Base-by-base conservation (phyloP, 225 moss, liverwort and hornwort species). In the Neckera pumila region DNA sequence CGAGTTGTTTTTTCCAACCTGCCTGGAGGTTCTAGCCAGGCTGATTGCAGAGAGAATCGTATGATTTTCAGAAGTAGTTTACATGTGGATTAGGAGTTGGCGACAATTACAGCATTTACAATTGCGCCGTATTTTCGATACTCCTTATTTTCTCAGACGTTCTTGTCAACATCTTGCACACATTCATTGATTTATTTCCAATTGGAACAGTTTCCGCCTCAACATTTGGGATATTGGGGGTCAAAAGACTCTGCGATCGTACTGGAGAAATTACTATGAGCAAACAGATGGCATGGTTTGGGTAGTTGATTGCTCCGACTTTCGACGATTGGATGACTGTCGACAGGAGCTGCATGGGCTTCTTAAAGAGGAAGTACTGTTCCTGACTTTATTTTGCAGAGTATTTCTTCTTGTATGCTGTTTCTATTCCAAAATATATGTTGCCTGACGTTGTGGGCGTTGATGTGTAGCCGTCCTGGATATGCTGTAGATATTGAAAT, bases 141-240 rank as follows among this genome's bases (percentile, higher is more conserved):
- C 38, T 61, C 54, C 42, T 73, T 59, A 59, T 62, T 42, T 71
- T 57, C 80, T 57, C 80, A 80, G 75, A 71, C 33, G 62, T 81
- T 62, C 73, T 84, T 75, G 70, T 45, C 58, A 67, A 76, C 58
- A 53, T 23, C 70, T 57, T 90, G 86, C 63, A 27, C 81, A 54
- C 12, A n/a, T 66, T 79, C 28, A 56, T 72, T 27, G 26, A 36
- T 84, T 45, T 59, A 73, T 86, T 57, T 85, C 40, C 65, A 74
- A 85, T 56, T 79, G 88, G 38, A 87, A 79, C 95, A 98, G 96
- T 88, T 99, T 96, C 87, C 95, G 96, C 86, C 93, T 99, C 90
- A 97, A 99, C 89, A 99, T 99, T 66, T 99, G 98, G 98, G 98
- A 99, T 49, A 96, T 99, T 62, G 98, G 98, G 67, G 98, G 98